These are phyloP conservation scores for Angophora floribunda DNA, from an alignment of 345 rosid species.

Conservation along the genomic window DNA sequence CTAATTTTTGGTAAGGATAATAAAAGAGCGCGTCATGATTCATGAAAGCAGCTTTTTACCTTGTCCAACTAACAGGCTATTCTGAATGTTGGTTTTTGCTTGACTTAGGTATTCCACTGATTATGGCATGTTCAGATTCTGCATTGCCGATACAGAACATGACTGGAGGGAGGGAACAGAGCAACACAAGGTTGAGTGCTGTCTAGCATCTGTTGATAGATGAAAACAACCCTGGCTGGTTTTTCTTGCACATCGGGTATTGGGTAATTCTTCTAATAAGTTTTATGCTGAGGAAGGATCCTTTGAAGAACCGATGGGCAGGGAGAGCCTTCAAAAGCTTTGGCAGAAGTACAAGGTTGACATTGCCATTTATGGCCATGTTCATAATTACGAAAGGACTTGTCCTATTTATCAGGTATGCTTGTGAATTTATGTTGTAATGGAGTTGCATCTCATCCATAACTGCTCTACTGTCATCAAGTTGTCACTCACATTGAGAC, in stretches of 20 bases:
- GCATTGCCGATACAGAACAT: slow-evolving; percentile 69
- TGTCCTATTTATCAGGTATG: slow-evolving; percentile 70
- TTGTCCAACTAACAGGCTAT: background rate
- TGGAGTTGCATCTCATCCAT: background rate
- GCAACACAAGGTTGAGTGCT: slow-evolving; percentile 49
- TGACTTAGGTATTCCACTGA: slow-evolving; percentile 50
- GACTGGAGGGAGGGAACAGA: slow-evolving; percentile 84
- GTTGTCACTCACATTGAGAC: background rate
- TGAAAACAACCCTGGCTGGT: slow-evolving; percentile 82
- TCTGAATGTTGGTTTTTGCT: background rate
- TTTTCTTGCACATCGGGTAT: slow-evolving; percentile 67
- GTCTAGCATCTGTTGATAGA: slow-evolving; percentile 67
- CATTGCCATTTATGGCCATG: slow-evolving; percentile 65
- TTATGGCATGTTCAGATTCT: slow-evolving; percentile 78
- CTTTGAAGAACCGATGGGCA: slow-evolving; percentile 65
- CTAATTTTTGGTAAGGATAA: slow-evolving; percentile 47
- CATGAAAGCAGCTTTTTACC: background rate
- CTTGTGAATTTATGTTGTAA: background rate
- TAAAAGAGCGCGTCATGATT: background rate
- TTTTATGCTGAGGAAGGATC: slow-evolving; percentile 49
- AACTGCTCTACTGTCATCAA: background rate
- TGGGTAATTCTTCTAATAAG: slow-evolving; percentile 51
- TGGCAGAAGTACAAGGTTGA: slow-evolving; percentile 88
- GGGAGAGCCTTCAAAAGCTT: slow-evolving; percentile 71
- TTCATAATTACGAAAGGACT: slow-evolving; percentile 77